Evolutionary conservation across 306 rosid genomes (phyloP), one percentile per base, ranked within the genome.

Genomic region (Heteromeles arbutifolia): DNA sequence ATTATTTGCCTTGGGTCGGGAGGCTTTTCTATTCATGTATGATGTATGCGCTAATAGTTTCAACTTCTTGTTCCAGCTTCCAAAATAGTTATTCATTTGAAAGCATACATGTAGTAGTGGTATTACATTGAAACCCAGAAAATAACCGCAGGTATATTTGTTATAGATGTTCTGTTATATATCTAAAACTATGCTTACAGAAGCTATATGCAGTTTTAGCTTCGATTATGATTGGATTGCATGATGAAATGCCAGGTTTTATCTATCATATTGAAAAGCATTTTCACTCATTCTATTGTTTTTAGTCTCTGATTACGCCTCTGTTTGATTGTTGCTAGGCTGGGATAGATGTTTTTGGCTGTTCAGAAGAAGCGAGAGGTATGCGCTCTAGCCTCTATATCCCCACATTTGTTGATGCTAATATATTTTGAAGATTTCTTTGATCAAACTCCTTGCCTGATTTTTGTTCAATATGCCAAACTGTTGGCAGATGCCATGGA

Each of bases 251-350:
- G 41, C 57, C 32, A 74, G 48, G 59, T 28, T 69, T 71, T 10
- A 70, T 67, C 43, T 75, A 8, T 80, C 48, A 11, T 21, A 19
- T 70, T 43, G 58, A 53, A 74, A 67, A 26, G 11, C 59, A 64
- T 45, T 70, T 82, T 70, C 70, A 22, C 57, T 61, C 54, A 19
- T 56, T 83, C 48, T 73, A 64, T 48, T 72, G 63, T 75, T 75
- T 34, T 73, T 67, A 41, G 53, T 77, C 50, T 72, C 82, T 65
- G 83, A 85, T 82, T 72, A 82, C 79, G 24, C 71, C 64, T 67
- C 69, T 77, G 75, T 75, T 80, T 76, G 18, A 18, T 71, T 86
- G 85, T 81, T 91, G 84, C 74, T 69, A 84, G 93, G 89, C 69
- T 65, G 80, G 86, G 69, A 80, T 75, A 77, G 76, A 74, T 65